A percentile compares a stretch with the other conserved stretches of the same genome.
phyloP scores from a whole-genome alignment of 148 eudicot species.

The Vaccinium myrtillus region DNA sequence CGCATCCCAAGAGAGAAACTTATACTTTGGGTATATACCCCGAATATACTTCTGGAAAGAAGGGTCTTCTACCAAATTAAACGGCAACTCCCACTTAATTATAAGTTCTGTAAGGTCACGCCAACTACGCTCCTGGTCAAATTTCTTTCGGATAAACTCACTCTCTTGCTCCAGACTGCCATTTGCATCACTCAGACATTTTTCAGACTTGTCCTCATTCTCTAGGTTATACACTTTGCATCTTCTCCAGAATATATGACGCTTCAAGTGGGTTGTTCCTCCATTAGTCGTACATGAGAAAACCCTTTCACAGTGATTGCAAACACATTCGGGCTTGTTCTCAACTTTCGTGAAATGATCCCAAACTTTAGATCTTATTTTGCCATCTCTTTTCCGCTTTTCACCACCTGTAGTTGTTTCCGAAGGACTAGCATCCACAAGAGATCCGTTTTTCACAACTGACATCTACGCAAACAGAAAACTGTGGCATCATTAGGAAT shows the following conservation, averaged over 20 bases:
- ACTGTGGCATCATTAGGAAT: not conserved
- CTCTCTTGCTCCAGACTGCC: not conserved
- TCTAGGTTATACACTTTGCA: slow-evolving; percentile 15
- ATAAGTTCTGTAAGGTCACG: slow-evolving; percentile 7
- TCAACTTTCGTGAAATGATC: slow-evolving; percentile 21
- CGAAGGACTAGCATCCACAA: not conserved
- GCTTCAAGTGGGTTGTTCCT: slow-evolving; percentile 24
- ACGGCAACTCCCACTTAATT: slow-evolving; percentile 7
- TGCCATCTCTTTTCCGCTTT: slow-evolving; percentile 16
- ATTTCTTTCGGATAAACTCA: slow-evolving; percentile 6
- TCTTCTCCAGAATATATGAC: slow-evolving; percentile 20
- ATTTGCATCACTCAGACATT: not conserved
- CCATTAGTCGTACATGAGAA: slow-evolving; percentile 14
- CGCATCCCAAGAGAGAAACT: not conserved
- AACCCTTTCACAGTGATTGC: slow-evolving; percentile 12
- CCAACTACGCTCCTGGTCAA: slow-evolving; percentile 6
- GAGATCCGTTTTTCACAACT: not conserved
- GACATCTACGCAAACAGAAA: slow-evolving; percentile 1
- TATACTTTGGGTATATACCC: slow-evolving; percentile 4
- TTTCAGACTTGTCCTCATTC: not conserved
- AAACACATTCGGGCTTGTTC: slow-evolving; percentile 17
- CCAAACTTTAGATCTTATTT: slow-evolving; percentile 22
- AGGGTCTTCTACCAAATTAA: slow-evolving; percentile 7
- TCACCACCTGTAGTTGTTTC: slow-evolving; percentile 2
- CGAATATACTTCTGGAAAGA: not conserved